Base-by-base conservation (phyloP, 2,329 filamentous ascomycete species). In the Geoglossum cookeanum region DNA sequence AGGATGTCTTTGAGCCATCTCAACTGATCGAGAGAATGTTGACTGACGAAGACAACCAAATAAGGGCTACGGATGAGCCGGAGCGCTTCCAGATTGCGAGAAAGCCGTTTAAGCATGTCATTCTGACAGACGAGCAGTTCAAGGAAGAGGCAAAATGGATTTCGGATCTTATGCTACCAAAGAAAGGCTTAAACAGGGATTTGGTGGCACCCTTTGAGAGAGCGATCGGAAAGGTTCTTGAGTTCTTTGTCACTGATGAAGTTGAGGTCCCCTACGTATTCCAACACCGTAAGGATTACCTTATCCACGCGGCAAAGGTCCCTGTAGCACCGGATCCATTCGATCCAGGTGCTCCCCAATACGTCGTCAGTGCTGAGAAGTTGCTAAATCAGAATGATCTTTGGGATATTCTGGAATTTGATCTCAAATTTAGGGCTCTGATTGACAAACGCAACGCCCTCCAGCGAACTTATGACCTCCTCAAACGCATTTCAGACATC, bases 261-360 rank as follows among this genome's bases (percentile, higher is more conserved):
- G 88, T 91, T 64, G 92, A 98, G 69, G 89, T 96, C 1, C 91
- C 92, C 0, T 98, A 95, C 68, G 92, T 98, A 63, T 96, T 96
- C 69, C 91, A 96, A 68, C 92, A 98, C 66, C 87, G 92, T 60
- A 95, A 96, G 70, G 92, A 98, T 68, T 98, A 97, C 66, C 78
- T 98, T 48, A 94, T 98, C 58, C 88, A 97, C 65, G 85, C 86
- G 29, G 84, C 83, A 62, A 89, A 87, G 66, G 71, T 77, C n/a
- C 73, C 76, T 44, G 77, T 78, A 5, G 81, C 72, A 67, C 81
- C 66, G 70, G 74, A 80, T 61, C 76, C 78, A 15, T 77, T 83
- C 58, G 84, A 91, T 62, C 78, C 79, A 7, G 82, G 88, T 63
- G 81, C 78, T 1, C 81, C 83, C 1, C 82, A 88, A 59, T 86